Percentiles rank a stretch among this genome's conserved stretches.
Conservation (phyloP, 2,329 filamentous ascomycete genomes). For the Aspergillus quadricinctus region DNA sequence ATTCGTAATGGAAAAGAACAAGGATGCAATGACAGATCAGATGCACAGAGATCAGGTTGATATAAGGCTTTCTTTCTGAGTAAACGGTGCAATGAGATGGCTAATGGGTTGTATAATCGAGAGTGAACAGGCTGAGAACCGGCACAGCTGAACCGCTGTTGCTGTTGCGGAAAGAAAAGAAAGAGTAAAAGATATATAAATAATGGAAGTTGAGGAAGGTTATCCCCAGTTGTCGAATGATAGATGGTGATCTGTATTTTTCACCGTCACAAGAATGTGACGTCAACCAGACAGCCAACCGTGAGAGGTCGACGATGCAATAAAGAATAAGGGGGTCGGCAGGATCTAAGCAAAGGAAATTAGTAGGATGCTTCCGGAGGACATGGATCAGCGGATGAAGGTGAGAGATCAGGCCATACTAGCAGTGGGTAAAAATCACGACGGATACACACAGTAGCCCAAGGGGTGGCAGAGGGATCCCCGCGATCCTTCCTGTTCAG, state of each 20-base stretch:
- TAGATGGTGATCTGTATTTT: neutral
- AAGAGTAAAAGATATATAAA: too few relatives aligned
- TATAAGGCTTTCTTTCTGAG: neutral
- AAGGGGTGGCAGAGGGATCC: neutral
- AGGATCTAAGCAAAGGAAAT: neutral
- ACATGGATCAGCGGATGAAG: neutral
- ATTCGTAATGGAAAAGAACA: neutral
- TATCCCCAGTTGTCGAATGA: neutral
- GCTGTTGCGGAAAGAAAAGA: too few relatives aligned
- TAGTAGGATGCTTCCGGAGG: neutral
- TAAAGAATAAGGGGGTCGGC: neutral
- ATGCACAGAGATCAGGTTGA: neutral
- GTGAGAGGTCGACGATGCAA: neutral
- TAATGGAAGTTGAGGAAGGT: too few relatives aligned
- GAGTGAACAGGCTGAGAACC: too few relatives aligned
- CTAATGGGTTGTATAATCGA: neutral
- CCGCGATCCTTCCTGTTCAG: neutral
- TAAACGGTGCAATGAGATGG: neutral
- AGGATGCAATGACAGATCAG: neutral
- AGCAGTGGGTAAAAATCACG: neutral
- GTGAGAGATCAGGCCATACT: neutral
- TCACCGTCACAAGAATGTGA: neutral
- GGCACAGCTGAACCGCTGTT: too few relatives aligned
- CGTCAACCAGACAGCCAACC: neutral
- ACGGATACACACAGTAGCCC: neutral